Evolutionary conservation across 768 basidiomycete genomes (phyloP).

Genomic region (Russula sp.): DNA sequence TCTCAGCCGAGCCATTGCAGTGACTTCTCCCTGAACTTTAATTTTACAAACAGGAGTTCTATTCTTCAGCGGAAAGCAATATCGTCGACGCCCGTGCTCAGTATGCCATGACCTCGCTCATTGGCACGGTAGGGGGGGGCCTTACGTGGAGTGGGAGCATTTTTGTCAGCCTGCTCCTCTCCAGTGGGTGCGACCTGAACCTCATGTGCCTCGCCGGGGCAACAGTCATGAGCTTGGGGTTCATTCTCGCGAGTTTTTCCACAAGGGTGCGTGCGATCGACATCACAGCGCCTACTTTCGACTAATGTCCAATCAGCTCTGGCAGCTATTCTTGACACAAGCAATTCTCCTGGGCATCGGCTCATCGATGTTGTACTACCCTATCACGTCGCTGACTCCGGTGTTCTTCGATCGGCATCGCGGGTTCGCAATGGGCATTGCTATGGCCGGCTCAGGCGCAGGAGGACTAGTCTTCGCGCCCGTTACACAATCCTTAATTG

Average conservation of each 20-base stretch:
- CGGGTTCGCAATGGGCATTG: constrained; percentile 41
- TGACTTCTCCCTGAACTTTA: neutral
- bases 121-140: constrained; percentile 40
- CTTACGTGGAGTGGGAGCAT: constrained; percentile 44
- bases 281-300: neutral
- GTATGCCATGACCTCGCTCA: constrained; percentile 38
- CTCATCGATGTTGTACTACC: constrained; percentile 41
- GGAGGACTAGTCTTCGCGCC: constrained; percentile 43
- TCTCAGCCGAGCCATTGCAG: neutral
- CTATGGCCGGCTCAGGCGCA: constrained; percentile 38
- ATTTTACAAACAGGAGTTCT: constrained; percentile 34
- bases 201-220: constrained; percentile 35
- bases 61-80: constrained; percentile 35
- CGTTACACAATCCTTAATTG: constrained; percentile 34
- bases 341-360: constrained; percentile 39
- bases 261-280: constrained; percentile 28
- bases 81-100: constrained; percentile 34
- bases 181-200: constrained; percentile 31
- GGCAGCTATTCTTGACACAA: constrained; percentile 42
- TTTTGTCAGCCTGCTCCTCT: constrained; percentile 38
- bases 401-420: constrained; percentile 41
- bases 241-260: constrained; percentile 38
- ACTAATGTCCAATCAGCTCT: constrained; percentile 29
- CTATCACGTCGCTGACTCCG: constrained; percentile 39
- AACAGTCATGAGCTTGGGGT: constrained; percentile 38